Base-by-base conservation (phyloP, 345 rosid genomes). In the Passiflora organensis region DNA sequence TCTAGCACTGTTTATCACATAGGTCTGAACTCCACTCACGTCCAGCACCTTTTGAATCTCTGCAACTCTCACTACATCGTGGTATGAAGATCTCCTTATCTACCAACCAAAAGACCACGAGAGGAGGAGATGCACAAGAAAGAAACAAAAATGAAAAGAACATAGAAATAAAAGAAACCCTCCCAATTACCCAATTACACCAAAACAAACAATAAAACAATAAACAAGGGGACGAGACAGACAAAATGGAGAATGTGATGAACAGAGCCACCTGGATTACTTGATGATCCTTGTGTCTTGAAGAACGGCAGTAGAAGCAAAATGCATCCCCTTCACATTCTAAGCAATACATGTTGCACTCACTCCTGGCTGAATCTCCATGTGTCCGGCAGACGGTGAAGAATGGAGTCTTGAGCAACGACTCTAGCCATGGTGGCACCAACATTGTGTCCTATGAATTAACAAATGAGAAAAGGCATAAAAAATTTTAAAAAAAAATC, bases 1-100 rank as follows among this genome's bases (percentile, higher is more conserved):
- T 32, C 87, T 75, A 13, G 95, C 97, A 51, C 87, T 86, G 72
- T 89, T 89, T 63, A 89, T 89, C 32, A 89, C 95, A 68, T 90
- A 90, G 1, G 97, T 90, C 51, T 90, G 97, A 1, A 90, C 84
- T 59, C 83, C 97, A 55, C 80, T 76, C 58, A 87, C 77, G 76
- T 90, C 91, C 72, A 90, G 32, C 13, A 65, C 76, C 43, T 74
- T 81, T 53, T 87, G 89, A 56, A 90, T 85, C 78, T 90, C 97
- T 15, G 84, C 48, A 6, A 82, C 87, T 61, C 97, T 81, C 59
- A 90, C 97, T 22, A 87, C 97, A 72, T 90, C 87, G 51, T 87
- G 97, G 57, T 87, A 90, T 16, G 97, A 90, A 0, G 95, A 90
- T 71, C 94, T 62, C 74, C 97, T 76, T 68, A 90, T 83, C 97